Conservation (phyloP, 139 green algal genomes). For the Chloropicon primus region DNA sequence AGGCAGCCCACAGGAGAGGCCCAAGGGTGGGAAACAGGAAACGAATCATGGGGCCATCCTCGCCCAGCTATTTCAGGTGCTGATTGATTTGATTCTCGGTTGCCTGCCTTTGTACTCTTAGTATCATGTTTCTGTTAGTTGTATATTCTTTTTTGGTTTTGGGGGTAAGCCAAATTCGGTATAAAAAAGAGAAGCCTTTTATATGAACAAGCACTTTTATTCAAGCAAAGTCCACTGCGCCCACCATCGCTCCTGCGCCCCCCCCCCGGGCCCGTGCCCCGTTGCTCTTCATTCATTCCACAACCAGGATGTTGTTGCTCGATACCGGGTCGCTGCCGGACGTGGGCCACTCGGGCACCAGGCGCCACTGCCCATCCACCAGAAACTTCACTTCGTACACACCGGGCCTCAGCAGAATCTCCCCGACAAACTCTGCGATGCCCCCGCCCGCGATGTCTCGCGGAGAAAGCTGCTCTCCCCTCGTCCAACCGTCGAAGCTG, state of each 20-base stretch:
- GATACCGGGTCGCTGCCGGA: background rate
- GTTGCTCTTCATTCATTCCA: too few species aligned
- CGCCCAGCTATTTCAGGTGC: background rate
- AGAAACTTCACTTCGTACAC: slow-evolving; percentile 25
- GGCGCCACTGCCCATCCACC: slow-evolving; percentile 19
- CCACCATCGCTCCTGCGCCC: too few species aligned
- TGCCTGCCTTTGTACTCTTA: background rate
- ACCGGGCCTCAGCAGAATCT: slow-evolving; percentile 9
- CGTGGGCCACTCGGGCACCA: slow-evolving; percentile 7
- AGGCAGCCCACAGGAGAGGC: background rate
- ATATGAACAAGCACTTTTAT: slow-evolving; percentile 1
- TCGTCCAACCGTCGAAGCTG: slow-evolving; percentile 23
- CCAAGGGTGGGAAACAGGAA: background rate
- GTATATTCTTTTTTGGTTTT: too few species aligned
- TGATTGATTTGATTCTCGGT: background rate
- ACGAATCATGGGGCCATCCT: background rate
- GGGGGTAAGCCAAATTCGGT: too few species aligned
- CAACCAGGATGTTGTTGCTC: background rate
- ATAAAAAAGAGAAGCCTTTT: too few species aligned
- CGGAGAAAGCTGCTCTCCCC: slow-evolving; percentile 21
- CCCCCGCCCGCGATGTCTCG: slow-evolving; percentile 6
- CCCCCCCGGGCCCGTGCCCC: too few species aligned
- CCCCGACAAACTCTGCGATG: slow-evolving; percentile 17
- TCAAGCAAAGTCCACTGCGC: too few species aligned
- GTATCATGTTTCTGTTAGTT: too few species aligned